phyloP scores from a whole-genome alignment of 2,329 filamentous ascomycete species.

The Nannizziopsis arthrosporioides region DNA sequence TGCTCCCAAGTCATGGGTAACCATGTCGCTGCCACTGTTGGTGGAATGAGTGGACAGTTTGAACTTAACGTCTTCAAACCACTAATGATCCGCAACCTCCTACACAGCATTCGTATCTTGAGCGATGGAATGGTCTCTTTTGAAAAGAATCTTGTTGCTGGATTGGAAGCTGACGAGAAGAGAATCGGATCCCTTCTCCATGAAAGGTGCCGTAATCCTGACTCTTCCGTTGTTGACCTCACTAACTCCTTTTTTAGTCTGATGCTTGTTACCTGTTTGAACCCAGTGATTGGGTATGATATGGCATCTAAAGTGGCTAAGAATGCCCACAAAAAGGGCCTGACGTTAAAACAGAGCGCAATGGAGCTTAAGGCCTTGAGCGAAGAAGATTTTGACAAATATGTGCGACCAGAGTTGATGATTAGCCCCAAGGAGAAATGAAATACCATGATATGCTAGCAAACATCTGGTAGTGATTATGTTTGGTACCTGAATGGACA shows the following conservation, averaged over 20 bases:
- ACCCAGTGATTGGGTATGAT: conserved; percentile 94
- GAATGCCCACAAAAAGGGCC: conserved; percentile 97
- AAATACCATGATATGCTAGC: conserved; percentile 1
- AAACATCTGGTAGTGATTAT: no score
- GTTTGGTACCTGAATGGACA: no score
- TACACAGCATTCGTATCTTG: conserved; percentile 81
- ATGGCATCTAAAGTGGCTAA: conserved; percentile 96
- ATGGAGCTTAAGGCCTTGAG: conserved; percentile 85
- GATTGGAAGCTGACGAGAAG: conserved; percentile 84
- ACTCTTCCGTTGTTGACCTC: conserved; percentile 13
- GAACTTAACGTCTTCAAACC: conserved; percentile 99
- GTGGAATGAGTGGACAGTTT: conserved; percentile 95
- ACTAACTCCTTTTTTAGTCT: conserved; percentile 46
- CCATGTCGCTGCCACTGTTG: conserved; percentile 82
- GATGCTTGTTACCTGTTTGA: conserved; percentile 96
- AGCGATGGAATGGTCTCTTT: conserved; percentile 91
- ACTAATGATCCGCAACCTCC: conserved; percentile 83
- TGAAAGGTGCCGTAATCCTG: conserved; percentile 56
- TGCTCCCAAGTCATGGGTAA: conserved; percentile 98
- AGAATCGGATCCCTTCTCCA: conserved; percentile 83
- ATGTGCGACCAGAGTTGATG: conserved; percentile 93
- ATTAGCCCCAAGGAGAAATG: conserved; percentile 64
- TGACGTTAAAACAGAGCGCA: conserved; percentile 85
- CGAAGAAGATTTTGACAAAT: conserved; percentile 76
- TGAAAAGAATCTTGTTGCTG: conserved; percentile 80